Base-by-base conservation (phyloP, 1,284 basidiomycete genomes). In the Taiwanofungus camphoratus region DNA sequence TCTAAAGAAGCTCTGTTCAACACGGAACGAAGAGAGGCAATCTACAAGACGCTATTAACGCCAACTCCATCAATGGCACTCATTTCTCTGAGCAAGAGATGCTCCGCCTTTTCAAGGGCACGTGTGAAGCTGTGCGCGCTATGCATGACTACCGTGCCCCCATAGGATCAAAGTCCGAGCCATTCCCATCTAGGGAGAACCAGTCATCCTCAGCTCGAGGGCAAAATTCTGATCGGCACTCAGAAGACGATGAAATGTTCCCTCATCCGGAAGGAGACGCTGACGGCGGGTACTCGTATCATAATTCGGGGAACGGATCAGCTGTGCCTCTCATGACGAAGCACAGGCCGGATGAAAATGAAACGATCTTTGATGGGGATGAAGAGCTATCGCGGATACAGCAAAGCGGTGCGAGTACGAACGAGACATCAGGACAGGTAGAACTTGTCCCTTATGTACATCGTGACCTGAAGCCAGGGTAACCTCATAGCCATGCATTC, bases 391-490 rank as follows among this genome's bases (percentile, higher is more conserved):
- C 67, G n/a, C 62, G 56, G 55, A 63, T 61, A 27, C 59, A 61
- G 45, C 55, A 52, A 24, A 49, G 51, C 15, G 50, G 46, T 2
- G 47, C 39, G 24, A 48, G 46, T 20, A 50, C 52, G 9, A 48
- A 50, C 18, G 59, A 64, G 52, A 60, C 62, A 20, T 44, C 61
- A 1, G 71, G 69, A 5, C 66, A 74, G 48, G 67, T 65, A 2
- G 77, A 80, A 43, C 54, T 86, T 7, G 76, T 92, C 5, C 92
- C 96, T 0, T 99, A 96, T 62, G 94, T 95, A 0, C 96, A 99
- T 68, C 74, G 96, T 46, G 95, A 99, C 67, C 73, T 99, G 58
- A 99, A 99, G 67, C 96, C 95, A 30, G 93, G 86, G 91, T 92
- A 57, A 57, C 82, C 69, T 40, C 5, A 21, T 11, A 27, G 11